Base-by-base conservation (phyloP, 257 asterid species). In the Haberlea rhodopensis region DNA sequence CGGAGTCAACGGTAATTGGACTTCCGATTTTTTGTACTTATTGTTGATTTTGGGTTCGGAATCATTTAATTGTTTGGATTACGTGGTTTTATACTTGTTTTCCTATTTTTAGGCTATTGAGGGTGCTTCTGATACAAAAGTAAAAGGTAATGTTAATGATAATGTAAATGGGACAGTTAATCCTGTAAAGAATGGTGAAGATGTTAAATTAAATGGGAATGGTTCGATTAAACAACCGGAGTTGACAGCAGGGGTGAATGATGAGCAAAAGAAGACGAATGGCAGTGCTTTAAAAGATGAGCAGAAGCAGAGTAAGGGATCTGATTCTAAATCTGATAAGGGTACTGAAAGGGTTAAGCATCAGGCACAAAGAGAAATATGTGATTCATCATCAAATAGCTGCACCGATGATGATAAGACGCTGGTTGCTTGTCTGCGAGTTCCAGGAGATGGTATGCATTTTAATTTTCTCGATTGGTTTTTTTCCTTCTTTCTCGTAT, bases 391-490 rank as follows among this genome's bases (percentile, higher is more conserved):
- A 16, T 84, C 95, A 0, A 82, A 84, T 71, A 85, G 90, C 34
- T 91, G 97, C 77, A 77, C 71, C n/a, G 89, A 82, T 29, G 80
- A 82, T 67, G 87, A 79, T 56, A 83, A 84, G 75, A 69, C 82
- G 3, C 62, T 91, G 61, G 86, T 88, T 74, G 97, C 96, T 66
- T 91, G 97, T 65, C 67, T 91, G 73, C 76, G 88, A 82, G 95
- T 91, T 81, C 95, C 91, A 18, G 97, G 97, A 34, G 78, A 86
- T 66, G 97, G 97, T 88, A 84, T 19, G 69, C 20, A 8, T 24
- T 60, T 70, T 61, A 57, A 57, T 67, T 77, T 67, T 52, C 46
- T 23, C 43, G 6, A 18, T 15, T 3, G 22, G 57, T 63, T 66
- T 31, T n/a, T 31, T n/a, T n/a, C n/a, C n/a, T n/a, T n/a, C n/a